Evolutionary conservation across 1,284 basidiomycete species (phyloP), one percentile per base, ranked within the genome.

Genomic region (Cystobasidium slooffiae): DNA sequence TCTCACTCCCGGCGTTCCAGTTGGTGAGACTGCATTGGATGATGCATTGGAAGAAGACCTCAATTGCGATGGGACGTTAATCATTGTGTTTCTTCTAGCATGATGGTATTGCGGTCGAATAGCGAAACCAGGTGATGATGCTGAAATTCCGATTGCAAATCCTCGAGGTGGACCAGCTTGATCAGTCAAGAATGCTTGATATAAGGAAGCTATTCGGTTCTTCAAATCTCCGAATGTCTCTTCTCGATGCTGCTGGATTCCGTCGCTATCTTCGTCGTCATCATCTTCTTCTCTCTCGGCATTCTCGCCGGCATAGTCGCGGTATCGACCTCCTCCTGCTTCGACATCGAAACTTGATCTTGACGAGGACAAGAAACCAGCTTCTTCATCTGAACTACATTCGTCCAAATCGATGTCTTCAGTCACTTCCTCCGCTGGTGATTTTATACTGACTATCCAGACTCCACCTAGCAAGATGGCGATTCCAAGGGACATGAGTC

Each of bases 381-480:
- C 31, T 61, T 53, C 44, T 65, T 39, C 9, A 39, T 62, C 66
- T 72, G 53, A 47, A 4, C 59, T 46, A 64, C 66, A 46, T 31
- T 59, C 58, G 9, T 55, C 56, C 49, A 53, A 18, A 51, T 61
- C 56, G 14, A 62, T 22, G 18, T 74, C 64, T 52, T 59, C 65
- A 6, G 46, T 68, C 3, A 39, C 53, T 39, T 74, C 72, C 41
- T 47, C 55, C 20, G 55, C 72, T 39, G 72, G 65, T 12, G 72
- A 68, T 44, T 69, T 74, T 18, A 68, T 63, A 47, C 67, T 69
- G 58, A 97, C 92, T 22, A 92, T 87, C 91, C 93, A 97, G 0
- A 98, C 94, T 1, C 94, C 95, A 0, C 88, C 86, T 8, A 98
- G 87, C 1, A 98, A 86, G 4, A 95, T 82, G 10, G 87, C 83